Base-by-base conservation (phyloP, 352 stramenopile species). In the Peronospora destructor region DNA sequence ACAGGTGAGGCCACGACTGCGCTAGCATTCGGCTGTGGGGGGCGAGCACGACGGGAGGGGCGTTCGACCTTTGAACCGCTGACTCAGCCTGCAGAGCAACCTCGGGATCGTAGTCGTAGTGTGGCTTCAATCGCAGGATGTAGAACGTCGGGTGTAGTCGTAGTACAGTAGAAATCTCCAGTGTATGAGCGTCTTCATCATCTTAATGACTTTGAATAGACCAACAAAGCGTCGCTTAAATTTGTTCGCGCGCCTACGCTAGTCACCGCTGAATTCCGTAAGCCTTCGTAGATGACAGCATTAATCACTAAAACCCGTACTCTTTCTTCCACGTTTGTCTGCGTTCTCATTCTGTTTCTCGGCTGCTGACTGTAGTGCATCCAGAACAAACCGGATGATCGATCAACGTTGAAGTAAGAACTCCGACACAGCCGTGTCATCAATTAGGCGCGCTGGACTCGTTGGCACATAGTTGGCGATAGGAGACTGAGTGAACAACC, bases 261-360 rank as follows among this genome's bases (percentile, higher is more conserved):
- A n/a, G 26, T 47, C 9, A 36, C n/a, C 29, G 26, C 41, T 9
- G 7, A 25, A 23, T 16, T n/a, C 4, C 13, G 3, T 10, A 47
- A n/a, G 11, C 29, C 14, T 28, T 23, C 29, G 41, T 47, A 19
- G 25, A 37, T 35, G 28, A 6, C 6, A 47, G n/a, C n/a, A n/a
- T n/a, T n/a, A 23, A 14, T 37, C 41, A 16, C 8, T n/a, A 11
- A 28, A 25, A 14, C 28, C 28, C 14, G 3, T 48, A 13, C 37
- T 48, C 26, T 48, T 48, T 7, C 41, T 25, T 9, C 41, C 41
- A 1, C n/a, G 6, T 26, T 36, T 48, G 41, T 37, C 41, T 29
- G 37, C 37, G 28, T 43, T 43, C 5, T 43, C 5, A 1, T 43
- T 43, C 37, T 43, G 37, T 13, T 29, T 29, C 7, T 43, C 37